These are phyloP conservation scores for Neonothopanus nambi DNA, from an alignment of 1,284 basidiomycete genomes.

Conservation along the genomic window DNA sequence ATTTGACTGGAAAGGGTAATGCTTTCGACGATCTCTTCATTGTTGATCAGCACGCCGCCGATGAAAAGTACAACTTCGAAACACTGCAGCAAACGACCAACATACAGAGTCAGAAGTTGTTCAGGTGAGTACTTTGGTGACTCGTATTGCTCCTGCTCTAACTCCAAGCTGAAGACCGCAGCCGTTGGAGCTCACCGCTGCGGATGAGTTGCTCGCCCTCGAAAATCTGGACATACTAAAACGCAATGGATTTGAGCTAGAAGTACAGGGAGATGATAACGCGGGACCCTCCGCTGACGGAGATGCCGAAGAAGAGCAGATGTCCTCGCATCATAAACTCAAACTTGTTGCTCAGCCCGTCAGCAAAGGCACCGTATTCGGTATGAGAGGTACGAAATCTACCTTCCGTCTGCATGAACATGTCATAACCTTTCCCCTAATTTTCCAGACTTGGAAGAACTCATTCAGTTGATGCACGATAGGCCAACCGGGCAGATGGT, in stretches of 20 bases:
- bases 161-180: slow-evolving; percentile 60
- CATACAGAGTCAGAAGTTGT: slow-evolving; percentile 85
- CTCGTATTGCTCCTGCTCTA: slow-evolving; percentile 3
- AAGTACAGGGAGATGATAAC: slow-evolving; percentile 54
- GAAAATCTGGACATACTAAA: slow-evolving; percentile 84
- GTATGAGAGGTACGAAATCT: slow-evolving; percentile 46
- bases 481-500: slow-evolving; percentile 77
- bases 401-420: no score
- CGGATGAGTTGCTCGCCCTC: slow-evolving; percentile 86
- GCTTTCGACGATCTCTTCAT: slow-evolving; percentile 88
- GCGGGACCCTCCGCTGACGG: slow-evolving; percentile 33
- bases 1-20: no score
- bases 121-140: slow-evolving; percentile 54
- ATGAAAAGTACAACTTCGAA: slow-evolving; percentile 99
- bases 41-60: slow-evolving; percentile 86
- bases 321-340: slow-evolving; percentile 44
- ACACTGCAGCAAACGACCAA: slow-evolving; percentile 84
- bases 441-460: slow-evolving; percentile 95
- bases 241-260: slow-evolving; percentile 91
- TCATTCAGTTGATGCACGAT: slow-evolving; percentile 85
- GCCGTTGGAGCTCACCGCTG: slow-evolving; percentile 81
- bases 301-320: slow-evolving; percentile 31
- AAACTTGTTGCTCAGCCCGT: slow-evolving; percentile 84
- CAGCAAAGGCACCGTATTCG: slow-evolving; percentile 86
- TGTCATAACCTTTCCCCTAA: slow-evolving; percentile 1